Percentiles rank a stretch among this genome's conserved stretches.
Evolutionary conservation across 2,329 filamentous ascomycete genomes (phyloP).

Genomic region (Parastagonospora avenae): DNA sequence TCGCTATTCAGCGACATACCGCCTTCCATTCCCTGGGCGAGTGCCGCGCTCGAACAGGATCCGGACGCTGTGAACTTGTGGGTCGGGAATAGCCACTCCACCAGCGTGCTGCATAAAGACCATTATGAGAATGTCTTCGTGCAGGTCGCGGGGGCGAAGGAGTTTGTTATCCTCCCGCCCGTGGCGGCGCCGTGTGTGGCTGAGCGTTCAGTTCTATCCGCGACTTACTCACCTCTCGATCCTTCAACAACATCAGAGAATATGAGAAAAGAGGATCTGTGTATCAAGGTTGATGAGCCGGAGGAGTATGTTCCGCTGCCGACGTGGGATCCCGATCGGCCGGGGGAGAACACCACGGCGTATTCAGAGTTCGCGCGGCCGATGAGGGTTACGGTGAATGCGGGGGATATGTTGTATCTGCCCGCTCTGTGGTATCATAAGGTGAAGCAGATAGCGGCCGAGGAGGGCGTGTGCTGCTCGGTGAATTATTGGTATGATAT

Average conservation of each 20-base stretch:
- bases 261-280: slow-evolving; percentile 23
- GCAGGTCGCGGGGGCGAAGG: slow-evolving; percentile 73
- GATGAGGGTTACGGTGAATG: slow-evolving; percentile 69
- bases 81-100: slow-evolving; percentile 72
- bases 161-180: slow-evolving; percentile 76
- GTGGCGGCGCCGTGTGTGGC: slow-evolving; percentile 71
- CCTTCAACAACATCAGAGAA: neutral
- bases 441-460: slow-evolving; percentile 71
- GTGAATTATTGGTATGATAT: slow-evolving; percentile 91
- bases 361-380: slow-evolving; percentile 67
- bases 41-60: slow-evolving; percentile 67
- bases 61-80: slow-evolving; percentile 84
- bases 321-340: slow-evolving; percentile 74
- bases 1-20: slow-evolving; percentile 68
- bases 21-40: slow-evolving; percentile 70
- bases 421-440: slow-evolving; percentile 85
- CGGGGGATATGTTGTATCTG: slow-evolving; percentile 82
- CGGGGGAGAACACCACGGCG: slow-evolving; percentile 51
- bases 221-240: slow-evolving; percentile 57
- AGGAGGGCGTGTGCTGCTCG: slow-evolving; percentile 75
- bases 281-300: slow-evolving; percentile 40
- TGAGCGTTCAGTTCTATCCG: slow-evolving; percentile 63
- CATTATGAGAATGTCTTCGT: slow-evolving; percentile 87
- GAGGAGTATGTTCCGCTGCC: slow-evolving; percentile 67
- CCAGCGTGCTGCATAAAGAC: slow-evolving; percentile 78